Evolutionary conservation across 148 eudicot genomes (phyloP).

Genomic region (Rhododendron ovatum): DNA sequence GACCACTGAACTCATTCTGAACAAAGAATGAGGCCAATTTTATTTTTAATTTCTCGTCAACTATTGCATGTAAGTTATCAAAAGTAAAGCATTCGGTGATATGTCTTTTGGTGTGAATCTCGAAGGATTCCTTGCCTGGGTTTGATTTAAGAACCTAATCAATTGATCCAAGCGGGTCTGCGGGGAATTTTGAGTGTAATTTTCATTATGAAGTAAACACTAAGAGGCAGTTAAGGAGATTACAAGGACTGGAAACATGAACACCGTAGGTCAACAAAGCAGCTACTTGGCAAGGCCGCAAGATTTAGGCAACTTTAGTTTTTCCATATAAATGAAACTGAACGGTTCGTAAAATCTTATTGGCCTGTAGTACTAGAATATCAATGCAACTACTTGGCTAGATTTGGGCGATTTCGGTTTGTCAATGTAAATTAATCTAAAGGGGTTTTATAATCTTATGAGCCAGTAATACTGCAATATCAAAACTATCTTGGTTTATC

Average conservation of each 20-base stretch:
- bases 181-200: neutral
- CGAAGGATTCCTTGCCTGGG: neutral
- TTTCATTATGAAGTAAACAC: neutral
- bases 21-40: neutral
- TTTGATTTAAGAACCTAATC: neutral
- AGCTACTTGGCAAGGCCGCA: neutral
- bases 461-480: neutral
- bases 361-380: no score
- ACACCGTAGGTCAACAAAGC: neutral
- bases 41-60: neutral
- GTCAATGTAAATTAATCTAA: no score
- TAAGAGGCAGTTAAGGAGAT: neutral
- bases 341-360: no score
- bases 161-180: neutral
- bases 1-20: neutral
- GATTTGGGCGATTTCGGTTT: no score
- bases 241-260: neutral
- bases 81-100: no score
- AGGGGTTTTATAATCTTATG: neutral
- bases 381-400: no score
- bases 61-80: no score
- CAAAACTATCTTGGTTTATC: neutral
- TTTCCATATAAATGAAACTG: no score
- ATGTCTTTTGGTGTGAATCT: neutral
- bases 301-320: neutral